Conservation (phyloP, 2,329 filamentous ascomycete genomes). For the Cladophialophora exuberans region DNA sequence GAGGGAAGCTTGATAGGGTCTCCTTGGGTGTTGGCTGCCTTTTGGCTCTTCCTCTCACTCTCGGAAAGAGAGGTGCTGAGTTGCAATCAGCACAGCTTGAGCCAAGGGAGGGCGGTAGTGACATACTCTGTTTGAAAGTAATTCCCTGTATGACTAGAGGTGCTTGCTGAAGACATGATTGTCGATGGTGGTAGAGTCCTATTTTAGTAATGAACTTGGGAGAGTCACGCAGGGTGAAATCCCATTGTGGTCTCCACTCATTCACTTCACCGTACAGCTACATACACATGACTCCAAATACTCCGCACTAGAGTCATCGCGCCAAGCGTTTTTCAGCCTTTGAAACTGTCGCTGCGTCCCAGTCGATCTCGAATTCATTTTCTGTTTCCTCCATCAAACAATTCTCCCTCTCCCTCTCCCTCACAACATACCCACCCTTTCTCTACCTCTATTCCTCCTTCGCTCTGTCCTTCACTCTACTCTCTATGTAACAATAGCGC, state of each 20-base stretch:
- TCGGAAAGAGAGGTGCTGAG: slow-evolving; percentile 53
- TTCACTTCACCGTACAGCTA: too few species aligned
- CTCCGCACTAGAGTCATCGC: too few species aligned
- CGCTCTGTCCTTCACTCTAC: slow-evolving; percentile 8
- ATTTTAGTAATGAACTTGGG: too few species aligned
- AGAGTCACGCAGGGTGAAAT: not conserved
- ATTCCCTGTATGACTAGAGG: slow-evolving; percentile 72
- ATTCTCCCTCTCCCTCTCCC: too few species aligned
- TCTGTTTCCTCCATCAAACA: slow-evolving; percentile 26
- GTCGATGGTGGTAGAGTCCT: slow-evolving; percentile 1
- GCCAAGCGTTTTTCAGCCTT: too few species aligned
- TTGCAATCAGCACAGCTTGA: slow-evolving; percentile 31
- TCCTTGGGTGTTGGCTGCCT: slow-evolving; percentile 81
- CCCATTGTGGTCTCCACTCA: too few species aligned
- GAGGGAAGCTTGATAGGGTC: slow-evolving; percentile 78
- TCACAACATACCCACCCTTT: too few species aligned
- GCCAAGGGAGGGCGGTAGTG: slow-evolving; percentile 13
- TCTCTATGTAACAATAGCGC: slow-evolving; percentile 31
- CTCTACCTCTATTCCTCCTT: slow-evolving; percentile 1
- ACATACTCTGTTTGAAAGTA: slow-evolving; percentile 92
- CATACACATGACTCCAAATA: too few species aligned
- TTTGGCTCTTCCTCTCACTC: slow-evolving; percentile 67
- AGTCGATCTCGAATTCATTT: slow-evolving; percentile 27
- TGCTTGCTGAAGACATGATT: slow-evolving; percentile 41
- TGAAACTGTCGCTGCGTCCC: too few species aligned